These are phyloP conservation scores for Cucumis hystrix DNA, from an alignment of 306 rosid species.

Conservation along the genomic window DNA sequence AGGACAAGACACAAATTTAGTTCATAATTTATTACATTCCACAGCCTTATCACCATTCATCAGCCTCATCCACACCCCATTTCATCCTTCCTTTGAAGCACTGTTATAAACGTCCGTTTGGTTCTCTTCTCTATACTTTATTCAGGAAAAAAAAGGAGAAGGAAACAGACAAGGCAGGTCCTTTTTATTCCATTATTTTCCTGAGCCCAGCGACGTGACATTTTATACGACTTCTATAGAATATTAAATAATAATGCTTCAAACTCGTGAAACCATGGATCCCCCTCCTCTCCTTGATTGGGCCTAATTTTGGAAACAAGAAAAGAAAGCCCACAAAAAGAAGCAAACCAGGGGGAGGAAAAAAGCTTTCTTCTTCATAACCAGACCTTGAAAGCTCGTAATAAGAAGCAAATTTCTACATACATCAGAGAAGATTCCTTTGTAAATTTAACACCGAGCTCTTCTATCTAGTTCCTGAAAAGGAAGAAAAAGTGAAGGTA, in stretches of 20 bases:
- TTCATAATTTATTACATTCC: not conserved
- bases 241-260: not conserved
- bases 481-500: not conserved
- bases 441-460: not conserved
- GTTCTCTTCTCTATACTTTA: slow-evolving; percentile 4
- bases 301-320: slow-evolving; percentile 1
- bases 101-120: not conserved
- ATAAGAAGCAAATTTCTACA: not conserved
- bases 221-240: not conserved
- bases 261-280: not conserved
- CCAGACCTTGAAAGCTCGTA: not conserved
- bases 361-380: not conserved
- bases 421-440: not conserved
- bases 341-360: not conserved
- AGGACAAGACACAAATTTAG: not conserved
- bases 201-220: slow-evolving; percentile 10
- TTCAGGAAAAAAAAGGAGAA: not conserved
- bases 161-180: slow-evolving; percentile 10
- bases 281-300: not conserved
- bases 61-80: slow-evolving; percentile 1
- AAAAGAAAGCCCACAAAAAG: not conserved
- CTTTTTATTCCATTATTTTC: slow-evolving; percentile 11
- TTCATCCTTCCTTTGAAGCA: not conserved
- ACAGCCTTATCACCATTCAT: not conserved
- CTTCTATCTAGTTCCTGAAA: not conserved